Base-by-base conservation (phyloP, 805 yeast genomes). In the Candida maesae region DNA sequence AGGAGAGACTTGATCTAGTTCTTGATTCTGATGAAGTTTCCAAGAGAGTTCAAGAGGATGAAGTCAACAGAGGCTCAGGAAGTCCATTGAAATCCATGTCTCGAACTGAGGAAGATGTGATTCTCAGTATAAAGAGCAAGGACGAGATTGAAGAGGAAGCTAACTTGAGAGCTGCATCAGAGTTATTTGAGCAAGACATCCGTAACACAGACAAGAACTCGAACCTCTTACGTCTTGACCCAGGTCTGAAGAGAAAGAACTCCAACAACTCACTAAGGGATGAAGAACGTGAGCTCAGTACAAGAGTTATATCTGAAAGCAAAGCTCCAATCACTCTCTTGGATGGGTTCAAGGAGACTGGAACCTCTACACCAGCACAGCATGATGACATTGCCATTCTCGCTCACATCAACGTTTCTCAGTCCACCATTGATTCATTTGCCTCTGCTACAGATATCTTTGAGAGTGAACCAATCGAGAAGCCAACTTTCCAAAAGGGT, bases 1-100 rank as follows among this genome's bases (percentile, higher is more conserved):
- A 69, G 45, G 71, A 74, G 45, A 72, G 69, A 50, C 58, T 74
- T 41, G 72, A 70, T 41, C 60, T 73, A 2, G 70, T 66, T 33
- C 56, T 74, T 13, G 59, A 59, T 23, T 45, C 48, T 12, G 46
- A 51, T 18, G 54, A 52, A 2, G 39, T 56, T 2, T 44, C 58
- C 8, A 42, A 47, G 39, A 45, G 49, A 39, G 51, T 55, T 18
- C 54, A 46, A 28, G 38, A 52, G 31, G 56, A 51, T 43, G 59
- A 53, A 35, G 39, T 47, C 16, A 39, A 41, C 29, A 50, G 44
- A 36, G 55, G 54, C 12, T 56, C 55, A 19, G 54, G 51, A 16
- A 59, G 53, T 35, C 50, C 56, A 5, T 13, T 35, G 25, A 58
- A 39, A 39, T 46, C 51, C 10, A 30, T 44, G 16, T 24, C 44